These are phyloP conservation scores for Leucocoprinus sp. DNA, from an alignment of 768 basidiomycete species.

Conservation along the genomic window DNA sequence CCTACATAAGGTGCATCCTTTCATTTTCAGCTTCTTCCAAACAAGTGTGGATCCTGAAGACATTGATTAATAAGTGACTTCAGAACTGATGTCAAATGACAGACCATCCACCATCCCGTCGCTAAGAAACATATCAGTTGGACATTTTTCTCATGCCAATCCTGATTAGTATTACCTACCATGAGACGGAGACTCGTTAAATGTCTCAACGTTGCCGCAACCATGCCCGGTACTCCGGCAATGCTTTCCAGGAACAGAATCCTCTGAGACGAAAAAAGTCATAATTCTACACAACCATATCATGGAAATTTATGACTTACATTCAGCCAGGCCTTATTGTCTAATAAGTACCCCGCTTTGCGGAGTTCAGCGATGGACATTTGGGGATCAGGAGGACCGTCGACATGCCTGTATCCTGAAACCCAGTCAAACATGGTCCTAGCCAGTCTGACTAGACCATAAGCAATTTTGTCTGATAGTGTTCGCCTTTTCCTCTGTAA, in stretches of 20 bases:
- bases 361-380: conserved; percentile 70
- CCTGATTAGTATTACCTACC: too few relatives aligned
- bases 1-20: conserved; percentile 88
- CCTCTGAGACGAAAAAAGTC: conserved; percentile 25
- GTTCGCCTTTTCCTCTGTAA: conserved; percentile 59
- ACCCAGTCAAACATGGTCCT: conserved; percentile 75
- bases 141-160: background rate
- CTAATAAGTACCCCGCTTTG: conserved; percentile 64
- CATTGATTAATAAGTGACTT: conserved; percentile 5
- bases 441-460: conserved; percentile 46
- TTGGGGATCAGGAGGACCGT: conserved; percentile 48
- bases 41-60: conserved; percentile 85
- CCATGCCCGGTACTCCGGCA: conserved; percentile 96
- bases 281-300: background rate
- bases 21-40: conserved; percentile 96
- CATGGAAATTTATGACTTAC: conserved; percentile 28
- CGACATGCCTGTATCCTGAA: conserved; percentile 76
- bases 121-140: conserved; percentile 21
- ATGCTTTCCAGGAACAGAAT: conserved; percentile 72
- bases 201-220: conserved; percentile 83
- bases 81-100: conserved; percentile 10
- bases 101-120: conserved; percentile 45
- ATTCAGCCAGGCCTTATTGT: conserved; percentile 69
- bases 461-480: conserved; percentile 66
- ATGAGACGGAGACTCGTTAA: conserved; percentile 82